phyloP scores from a whole-genome alignment of 805 yeast genomes.

The Suhomyces tanzawaensis region DNA sequence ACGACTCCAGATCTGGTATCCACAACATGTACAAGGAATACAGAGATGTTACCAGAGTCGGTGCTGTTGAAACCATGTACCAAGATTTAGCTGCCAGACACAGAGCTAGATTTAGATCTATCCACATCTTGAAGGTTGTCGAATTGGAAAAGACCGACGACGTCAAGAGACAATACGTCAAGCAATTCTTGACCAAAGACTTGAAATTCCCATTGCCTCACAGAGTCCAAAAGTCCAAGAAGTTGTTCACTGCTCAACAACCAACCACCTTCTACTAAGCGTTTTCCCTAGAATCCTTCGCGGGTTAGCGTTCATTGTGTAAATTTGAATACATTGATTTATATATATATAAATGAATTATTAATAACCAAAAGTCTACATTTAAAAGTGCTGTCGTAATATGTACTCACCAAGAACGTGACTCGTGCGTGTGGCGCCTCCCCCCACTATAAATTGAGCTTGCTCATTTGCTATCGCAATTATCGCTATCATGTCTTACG shows the following conservation, averaged over 20 bases:
- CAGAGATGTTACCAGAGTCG: slow-evolving; percentile 99
- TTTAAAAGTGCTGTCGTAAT: too few species aligned
- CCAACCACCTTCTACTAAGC: slow-evolving; percentile 96
- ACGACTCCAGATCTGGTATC: slow-evolving; percentile 99
- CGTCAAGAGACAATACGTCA: slow-evolving; percentile 98
- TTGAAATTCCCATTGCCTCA: slow-evolving; percentile 99
- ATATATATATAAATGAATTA: slow-evolving; percentile 9
- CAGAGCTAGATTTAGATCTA: slow-evolving; percentile 99
- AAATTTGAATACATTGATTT: slow-evolving; percentile 7
- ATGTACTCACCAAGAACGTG: too few species aligned
- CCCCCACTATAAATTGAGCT: too few species aligned
- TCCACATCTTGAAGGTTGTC: slow-evolving; percentile 99
- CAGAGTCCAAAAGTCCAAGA: slow-evolving; percentile 91
- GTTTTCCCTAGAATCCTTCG: background rate
- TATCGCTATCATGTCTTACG: slow-evolving; percentile 62
- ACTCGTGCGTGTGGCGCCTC: too few species aligned
- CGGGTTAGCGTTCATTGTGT: slow-evolving; percentile 3
- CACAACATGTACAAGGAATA: slow-evolving; percentile 99
- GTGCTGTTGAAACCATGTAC: slow-evolving; percentile 98
- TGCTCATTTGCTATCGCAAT: too few species aligned
- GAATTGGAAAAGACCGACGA: slow-evolving; percentile 97
- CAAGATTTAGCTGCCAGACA: slow-evolving; percentile 99
- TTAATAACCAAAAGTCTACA: slow-evolving; percentile 7
- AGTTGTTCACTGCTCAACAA: slow-evolving; percentile 86
- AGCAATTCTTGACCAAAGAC: slow-evolving; percentile 92